Percentiles rank a stretch among this genome's conserved stretches.
phyloP scores from a whole-genome alignment of 1,139 yeast species.

The Suhomyces atakaporum region DNA sequence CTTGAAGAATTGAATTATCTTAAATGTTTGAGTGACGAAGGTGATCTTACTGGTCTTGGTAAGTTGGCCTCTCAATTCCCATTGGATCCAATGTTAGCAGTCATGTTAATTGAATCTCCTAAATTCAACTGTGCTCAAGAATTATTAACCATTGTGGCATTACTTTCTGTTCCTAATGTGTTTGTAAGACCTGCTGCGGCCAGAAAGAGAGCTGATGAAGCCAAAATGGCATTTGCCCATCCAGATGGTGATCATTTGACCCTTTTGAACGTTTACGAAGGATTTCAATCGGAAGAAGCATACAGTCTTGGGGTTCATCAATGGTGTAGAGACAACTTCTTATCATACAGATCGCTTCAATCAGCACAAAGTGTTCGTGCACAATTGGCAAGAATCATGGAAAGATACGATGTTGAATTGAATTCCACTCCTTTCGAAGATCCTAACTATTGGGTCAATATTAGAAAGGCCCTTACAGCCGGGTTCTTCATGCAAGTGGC shows the following conservation, averaged over 20 bases:
- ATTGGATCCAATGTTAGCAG: conserved; percentile 93
- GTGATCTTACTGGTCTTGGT: conserved; percentile 86
- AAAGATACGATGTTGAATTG: conserved; percentile 71
- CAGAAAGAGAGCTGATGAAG: conserved; percentile 88
- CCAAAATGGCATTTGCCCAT: conserved; percentile 84
- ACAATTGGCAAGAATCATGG: conserved; percentile 84
- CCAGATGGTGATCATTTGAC: conserved; percentile 96
- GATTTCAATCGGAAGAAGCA: conserved; percentile 74
- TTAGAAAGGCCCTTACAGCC: conserved; percentile 83
- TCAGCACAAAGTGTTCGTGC: conserved; percentile 84
- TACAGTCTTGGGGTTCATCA: conserved; percentile 57
- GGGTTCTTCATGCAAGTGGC: conserved; percentile 99
- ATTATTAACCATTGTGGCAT: conserved; percentile 82
- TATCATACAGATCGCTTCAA: conserved; percentile 78
- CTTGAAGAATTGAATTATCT: conserved; percentile 90
- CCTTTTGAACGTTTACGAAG: conserved; percentile 83
- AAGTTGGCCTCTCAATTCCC: conserved; percentile 92
- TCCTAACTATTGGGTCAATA: conserved; percentile 63
- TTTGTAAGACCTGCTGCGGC: conserved; percentile 92
- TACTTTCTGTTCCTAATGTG: conserved; percentile 91
- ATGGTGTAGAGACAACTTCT: conserved; percentile 93
- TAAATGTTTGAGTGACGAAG: conserved; percentile 89
- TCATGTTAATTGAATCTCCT: conserved; percentile 84
- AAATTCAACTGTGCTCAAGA: conserved; percentile 87
- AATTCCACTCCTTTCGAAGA: conserved; percentile 71